Evolutionary conservation across 805 yeast species (phyloP), one percentile per base, ranked within the genome.

Genomic region (Vanderwaltozyma yarrowii): DNA sequence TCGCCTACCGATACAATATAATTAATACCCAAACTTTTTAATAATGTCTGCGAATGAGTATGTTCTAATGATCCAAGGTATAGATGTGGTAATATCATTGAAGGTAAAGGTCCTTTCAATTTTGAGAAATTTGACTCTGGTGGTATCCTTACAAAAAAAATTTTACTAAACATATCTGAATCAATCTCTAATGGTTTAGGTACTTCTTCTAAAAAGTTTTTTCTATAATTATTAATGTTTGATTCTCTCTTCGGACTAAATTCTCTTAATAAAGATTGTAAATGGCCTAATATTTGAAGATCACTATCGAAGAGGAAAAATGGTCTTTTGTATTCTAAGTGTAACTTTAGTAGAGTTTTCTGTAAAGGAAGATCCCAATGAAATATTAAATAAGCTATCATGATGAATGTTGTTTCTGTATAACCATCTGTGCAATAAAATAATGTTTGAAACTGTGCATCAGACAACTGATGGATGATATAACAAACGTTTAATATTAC

Each of bases 1-100:
- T 89, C 96, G 2, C 97, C 97, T 9, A 89, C 96, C 2, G 92
- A 79, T 12, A 89, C 78, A 11, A 89, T 70, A 40, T 82, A 74
- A 14, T 69, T 71, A 40, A 89, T 85, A 0, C 84, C 86, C 11
- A 89, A 61, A 39, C 69, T 70, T 21, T 64, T 59, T 38, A 89
- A 63, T 45, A 89, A 58, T 2, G 75, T 72, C 5, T 80, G 69
- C 45, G 78, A 74, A 40, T 76, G 77, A 4, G 96, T 96, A 62
- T 89, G 96, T 33, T 62, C 72, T 38, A 87, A 64, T 3, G 92
- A 79, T 1, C 97, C 97, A 37, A 89, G 65, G 52, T 87, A 89
- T 43, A 89, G 58, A 58, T 88, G 88, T 1, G 89, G 83, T 37
- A 88, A 60, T 4, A 89, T 80, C 37, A 83, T 65, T 0, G 96